Conservation (phyloP, 2,329 filamentous ascomycete species). For the Paraphoma sp. region DNA sequence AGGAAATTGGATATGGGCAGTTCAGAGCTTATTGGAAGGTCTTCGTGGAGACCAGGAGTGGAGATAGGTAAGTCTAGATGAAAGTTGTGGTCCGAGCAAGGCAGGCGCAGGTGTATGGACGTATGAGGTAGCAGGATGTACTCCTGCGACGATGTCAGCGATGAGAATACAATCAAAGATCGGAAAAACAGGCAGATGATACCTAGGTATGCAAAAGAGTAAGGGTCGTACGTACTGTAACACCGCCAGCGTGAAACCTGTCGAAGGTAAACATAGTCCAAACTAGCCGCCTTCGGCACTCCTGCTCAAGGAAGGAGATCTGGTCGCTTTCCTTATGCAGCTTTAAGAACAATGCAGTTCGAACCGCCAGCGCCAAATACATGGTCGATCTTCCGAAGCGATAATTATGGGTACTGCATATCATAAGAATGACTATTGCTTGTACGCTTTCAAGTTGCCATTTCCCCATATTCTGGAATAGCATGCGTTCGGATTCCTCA, state of each 20-base stretch:
- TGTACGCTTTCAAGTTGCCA: neutral
- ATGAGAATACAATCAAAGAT: neutral
- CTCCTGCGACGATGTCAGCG: neutral
- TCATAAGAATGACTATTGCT: conserved; percentile 5
- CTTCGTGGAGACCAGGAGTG: conserved; percentile 1
- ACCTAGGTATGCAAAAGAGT: neutral
- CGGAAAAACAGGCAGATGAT: neutral
- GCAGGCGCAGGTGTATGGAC: conserved; percentile 5
- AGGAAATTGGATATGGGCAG: conserved; percentile 1
- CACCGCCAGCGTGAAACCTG: conserved; percentile 7
- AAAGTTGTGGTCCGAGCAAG: conserved; percentile 8
- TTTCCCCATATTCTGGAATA: conserved; percentile 9
- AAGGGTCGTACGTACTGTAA: neutral
- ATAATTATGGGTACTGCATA: conserved; percentile 2
- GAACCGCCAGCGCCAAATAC: conserved; percentile 1
- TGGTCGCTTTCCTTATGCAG: conserved; percentile 9
- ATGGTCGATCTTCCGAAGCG: conserved; percentile 5
- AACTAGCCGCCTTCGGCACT: conserved; percentile 10
- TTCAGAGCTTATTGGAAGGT: neutral
- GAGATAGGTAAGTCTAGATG: conserved; percentile 2
- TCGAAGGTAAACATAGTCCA: conserved; percentile 11
- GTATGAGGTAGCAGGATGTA: conserved; percentile 1
- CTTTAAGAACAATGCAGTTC: conserved; percentile 8
- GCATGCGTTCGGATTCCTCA: conserved; percentile 5
- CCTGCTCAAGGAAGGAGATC: conserved; percentile 6